Conservation (phyloP, 2,329 filamentous ascomycete genomes). For the Mollisia scopiformis region DNA sequence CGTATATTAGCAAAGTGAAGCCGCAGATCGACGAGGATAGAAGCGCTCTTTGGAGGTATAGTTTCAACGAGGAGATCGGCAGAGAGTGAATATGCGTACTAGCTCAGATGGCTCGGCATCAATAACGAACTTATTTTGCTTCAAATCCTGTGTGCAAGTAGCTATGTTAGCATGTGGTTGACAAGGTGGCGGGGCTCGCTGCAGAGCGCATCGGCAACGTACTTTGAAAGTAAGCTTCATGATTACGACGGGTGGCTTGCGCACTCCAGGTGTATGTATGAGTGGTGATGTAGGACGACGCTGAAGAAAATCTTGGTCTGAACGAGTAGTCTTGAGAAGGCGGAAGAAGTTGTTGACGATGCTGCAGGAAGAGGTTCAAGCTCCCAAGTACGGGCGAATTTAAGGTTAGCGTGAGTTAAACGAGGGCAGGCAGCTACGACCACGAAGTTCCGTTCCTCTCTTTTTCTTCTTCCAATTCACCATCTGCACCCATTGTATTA, state of each 20-base stretch:
- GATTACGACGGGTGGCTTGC: conserved; percentile 39
- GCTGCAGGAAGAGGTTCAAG: neutral
- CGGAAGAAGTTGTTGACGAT: neutral
- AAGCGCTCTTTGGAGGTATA: neutral
- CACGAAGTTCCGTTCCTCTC: neutral
- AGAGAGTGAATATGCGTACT: conserved; percentile 55
- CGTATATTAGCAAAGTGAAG: conserved; percentile 14
- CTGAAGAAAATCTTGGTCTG: neutral
- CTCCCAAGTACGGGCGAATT: neutral
- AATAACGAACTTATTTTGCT: conserved; percentile 97
- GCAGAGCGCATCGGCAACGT: conserved; percentile 29
- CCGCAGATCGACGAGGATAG: neutral
- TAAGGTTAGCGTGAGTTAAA: too few relatives aligned
- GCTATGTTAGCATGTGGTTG: conserved; percentile 30
- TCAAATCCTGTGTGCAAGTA: conserved; percentile 74
- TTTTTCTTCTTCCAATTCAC: neutral
- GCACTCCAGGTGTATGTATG: conserved; percentile 1
- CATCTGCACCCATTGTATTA: neutral
- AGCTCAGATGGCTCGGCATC: conserved; percentile 92
- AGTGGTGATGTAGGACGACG: neutral
- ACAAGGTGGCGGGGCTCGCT: conserved; percentile 25
- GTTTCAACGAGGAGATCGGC: neutral
- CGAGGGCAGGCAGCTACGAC: neutral
- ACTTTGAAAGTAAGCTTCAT: conserved; percentile 79
- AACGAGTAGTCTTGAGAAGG: neutral